These are phyloP conservation scores for Quercus berberidifolia DNA, from an alignment of 306 rosid species.

Conservation along the genomic window DNA sequence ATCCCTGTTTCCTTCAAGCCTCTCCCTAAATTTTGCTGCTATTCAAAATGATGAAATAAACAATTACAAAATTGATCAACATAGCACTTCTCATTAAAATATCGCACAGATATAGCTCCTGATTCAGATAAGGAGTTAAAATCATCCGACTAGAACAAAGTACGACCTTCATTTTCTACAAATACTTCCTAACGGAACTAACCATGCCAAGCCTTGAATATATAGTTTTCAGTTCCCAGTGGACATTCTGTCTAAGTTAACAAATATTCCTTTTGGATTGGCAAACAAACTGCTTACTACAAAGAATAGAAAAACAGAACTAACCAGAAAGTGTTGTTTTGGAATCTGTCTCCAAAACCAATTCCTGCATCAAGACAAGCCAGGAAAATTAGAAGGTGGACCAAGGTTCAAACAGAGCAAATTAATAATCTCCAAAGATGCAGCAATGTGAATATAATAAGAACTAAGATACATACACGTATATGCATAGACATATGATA, in stretches of 20 bases:
- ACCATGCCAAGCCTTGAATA: slow-evolving; percentile 7
- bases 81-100: background rate
- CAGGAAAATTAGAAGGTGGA: slow-evolving; percentile 2
- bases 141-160: slow-evolving; percentile 3
- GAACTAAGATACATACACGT: background rate
- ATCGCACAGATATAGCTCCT: background rate
- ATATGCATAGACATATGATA: background rate
- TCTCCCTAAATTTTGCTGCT: slow-evolving; percentile 86
- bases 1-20: slow-evolving; percentile 90
- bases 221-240: background rate
- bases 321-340: slow-evolving; percentile 94
- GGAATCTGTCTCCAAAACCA: slow-evolving; percentile 77
- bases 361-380: background rate
- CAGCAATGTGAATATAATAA: background rate
- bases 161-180: background rate
- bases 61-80: slow-evolving; percentile 13
- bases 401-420: slow-evolving; percentile 19
- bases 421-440: background rate
- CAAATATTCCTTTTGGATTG: background rate
- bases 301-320: slow-evolving; percentile 21
- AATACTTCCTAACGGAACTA: background rate
- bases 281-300: background rate
- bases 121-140: background rate
- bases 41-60: slow-evolving; percentile 1
- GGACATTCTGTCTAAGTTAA: background rate